A percentile compares a stretch with the other conserved stretches of the same genome.
Evolutionary conservation across 495 filamentous ascomycete species (phyloP).

Genomic region (Hypoxylon cercidicola): DNA sequence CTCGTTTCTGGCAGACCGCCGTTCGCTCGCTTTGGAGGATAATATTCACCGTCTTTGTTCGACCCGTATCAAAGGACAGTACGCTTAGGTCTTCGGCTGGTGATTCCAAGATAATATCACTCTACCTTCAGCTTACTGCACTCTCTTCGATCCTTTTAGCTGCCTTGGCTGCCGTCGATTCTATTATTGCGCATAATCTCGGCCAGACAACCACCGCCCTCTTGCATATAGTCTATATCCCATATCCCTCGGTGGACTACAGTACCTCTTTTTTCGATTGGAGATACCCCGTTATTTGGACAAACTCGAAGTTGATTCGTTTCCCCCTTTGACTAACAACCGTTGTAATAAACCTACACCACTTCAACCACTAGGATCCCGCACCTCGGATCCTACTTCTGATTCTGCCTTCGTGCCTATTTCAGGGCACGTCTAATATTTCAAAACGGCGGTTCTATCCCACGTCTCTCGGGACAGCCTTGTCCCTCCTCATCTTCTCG

Average conservation of each 20-base stretch:
- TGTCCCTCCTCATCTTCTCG: conserved; percentile 81
- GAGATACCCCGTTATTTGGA: conserved; percentile 48
- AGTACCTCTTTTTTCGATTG: conserved; percentile 39
- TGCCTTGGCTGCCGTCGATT: conserved; percentile 27
- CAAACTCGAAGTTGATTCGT: conserved; percentile 33
- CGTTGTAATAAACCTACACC: conserved; percentile 46
- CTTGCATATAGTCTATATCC: conserved; percentile 45
- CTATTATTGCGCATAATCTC: conserved; percentile 35
- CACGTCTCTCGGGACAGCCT: conserved; percentile 75
- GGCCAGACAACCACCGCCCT: conserved; percentile 33
- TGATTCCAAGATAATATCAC: conserved; percentile 37
- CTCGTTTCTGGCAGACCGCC: conserved; percentile 48
- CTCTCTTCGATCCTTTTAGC: conserved; percentile 33
- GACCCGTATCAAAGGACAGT: conserved; percentile 39
- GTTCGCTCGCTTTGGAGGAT: conserved; percentile 50
- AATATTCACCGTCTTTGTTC: conserved; percentile 46
- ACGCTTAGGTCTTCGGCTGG: conserved; percentile 16
- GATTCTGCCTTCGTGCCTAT: conserved; percentile 59
- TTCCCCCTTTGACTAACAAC: conserved; percentile 37
- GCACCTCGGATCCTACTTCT: conserved; percentile 42
- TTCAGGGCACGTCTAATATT: conserved; percentile 63
- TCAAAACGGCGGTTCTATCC: conserved; percentile 78
- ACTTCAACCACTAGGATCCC: conserved; percentile 36
- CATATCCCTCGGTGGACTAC: conserved; percentile 31
- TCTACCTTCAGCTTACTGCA: conserved; percentile 25